Evolutionary conservation across 192 early-diverging fungal species (phyloP).

Genomic region (Helicostylum pulchrum): DNA sequence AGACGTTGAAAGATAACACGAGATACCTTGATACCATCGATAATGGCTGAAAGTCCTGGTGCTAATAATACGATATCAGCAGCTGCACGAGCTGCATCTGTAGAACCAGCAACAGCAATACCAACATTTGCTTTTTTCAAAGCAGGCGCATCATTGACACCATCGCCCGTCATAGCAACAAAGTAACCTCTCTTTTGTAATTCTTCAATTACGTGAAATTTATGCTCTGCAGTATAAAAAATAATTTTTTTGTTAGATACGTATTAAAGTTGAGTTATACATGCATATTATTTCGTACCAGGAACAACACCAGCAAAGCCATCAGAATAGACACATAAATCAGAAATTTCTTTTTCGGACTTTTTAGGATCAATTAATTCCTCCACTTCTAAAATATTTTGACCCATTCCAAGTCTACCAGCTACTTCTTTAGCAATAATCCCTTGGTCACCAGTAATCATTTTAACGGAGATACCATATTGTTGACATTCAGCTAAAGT

Average conservation of each 20-base stretch:
- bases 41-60: slow-evolving; percentile 67
- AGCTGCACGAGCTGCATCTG: slow-evolving; percentile 69
- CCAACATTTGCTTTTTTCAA: slow-evolving; percentile 68
- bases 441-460: slow-evolving; percentile 77
- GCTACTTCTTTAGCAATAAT: slow-evolving; percentile 73
- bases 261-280: slow-evolving; percentile 5
- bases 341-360: slow-evolving; percentile 49
- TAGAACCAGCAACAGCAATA: slow-evolving; percentile 63
- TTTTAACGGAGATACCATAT: slow-evolving; percentile 70
- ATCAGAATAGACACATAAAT: slow-evolving; percentile 58
- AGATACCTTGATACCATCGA: slow-evolving; percentile 67
- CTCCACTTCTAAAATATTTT: slow-evolving; percentile 62
- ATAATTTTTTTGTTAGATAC: slow-evolving; percentile 10
- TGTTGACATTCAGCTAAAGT: slow-evolving; percentile 63
- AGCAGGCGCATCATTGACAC: slow-evolving; percentile 69
- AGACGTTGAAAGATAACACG: slow-evolving; percentile 74
- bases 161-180: slow-evolving; percentile 69
- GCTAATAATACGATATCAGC: slow-evolving; percentile 70
- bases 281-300: slow-evolving; percentile 49
- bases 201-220: slow-evolving; percentile 58
- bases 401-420: slow-evolving; percentile 62
- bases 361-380: slow-evolving; percentile 45
- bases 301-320: slow-evolving; percentile 79
- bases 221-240: slow-evolving; percentile 50
- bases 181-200: slow-evolving; percentile 63